Evolutionary conservation across 2,329 filamentous ascomycete genomes (phyloP), one percentile per base, ranked within the genome.

Genomic region (Acarospora socialis): DNA sequence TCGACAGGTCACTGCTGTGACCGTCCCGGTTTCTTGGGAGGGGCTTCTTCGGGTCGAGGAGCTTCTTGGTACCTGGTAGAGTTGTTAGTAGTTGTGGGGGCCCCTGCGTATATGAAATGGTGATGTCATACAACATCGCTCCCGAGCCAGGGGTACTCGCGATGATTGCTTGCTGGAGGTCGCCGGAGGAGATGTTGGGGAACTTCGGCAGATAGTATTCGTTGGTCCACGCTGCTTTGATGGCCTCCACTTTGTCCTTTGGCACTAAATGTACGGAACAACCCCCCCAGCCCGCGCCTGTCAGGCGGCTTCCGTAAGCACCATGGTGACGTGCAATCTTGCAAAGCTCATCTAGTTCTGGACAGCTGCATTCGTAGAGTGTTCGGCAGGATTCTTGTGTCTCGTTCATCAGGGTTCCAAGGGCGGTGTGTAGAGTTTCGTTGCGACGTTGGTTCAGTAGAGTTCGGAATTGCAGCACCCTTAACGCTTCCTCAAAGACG

Each of bases 231-330:
- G 81, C 81, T 47, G 70, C 65, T 53, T 71, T 82, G 14, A 98
- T 81, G 16, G 63, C 70, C 4, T 77, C 74, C 1, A 94, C 79
- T 56, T 79, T 87, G 47, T 83, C 70, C 36, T 74, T 80, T 0
- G 87, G 80, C 32, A 95, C 79, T 35, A 98, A 68, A 59, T 98
- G 90, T 36, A 98, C 87, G 38, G 74, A 90, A 60, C 90, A 95
- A 2, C 90, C 90, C 39, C 90, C 90, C 90, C 90, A 98, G 3
- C 90, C 90, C 1, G 90, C 90, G 22, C 90, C 90, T 0, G 87
- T 95, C 45, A 94, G 60, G 16, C 87, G 66, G 45, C 80, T 84
- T 17, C 87, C 90, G 51, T 83, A 84, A 12, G 81, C 73, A 2
- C 90, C 90, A 1, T 81, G 81, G 10, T 63, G 65, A 17, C 76